Conservation (phyloP, 2,329 filamentous ascomycete species). For the Pseudogymnoascus sp. region DNA sequence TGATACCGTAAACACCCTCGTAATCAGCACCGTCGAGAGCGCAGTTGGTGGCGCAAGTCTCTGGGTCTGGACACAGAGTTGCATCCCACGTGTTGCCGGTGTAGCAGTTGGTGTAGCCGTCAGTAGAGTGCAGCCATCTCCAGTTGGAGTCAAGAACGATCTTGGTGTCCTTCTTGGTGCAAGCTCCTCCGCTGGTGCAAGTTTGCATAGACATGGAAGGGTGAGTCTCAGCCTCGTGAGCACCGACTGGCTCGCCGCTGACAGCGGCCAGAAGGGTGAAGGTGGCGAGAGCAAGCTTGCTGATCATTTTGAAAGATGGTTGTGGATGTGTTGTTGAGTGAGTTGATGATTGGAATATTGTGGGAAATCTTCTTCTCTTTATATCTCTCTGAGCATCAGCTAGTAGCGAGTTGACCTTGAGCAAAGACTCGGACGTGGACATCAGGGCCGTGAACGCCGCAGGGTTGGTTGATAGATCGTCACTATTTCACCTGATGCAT, state of each 20-base stretch:
- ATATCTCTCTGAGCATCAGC: neutral
- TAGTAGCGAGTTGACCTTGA: neutral
- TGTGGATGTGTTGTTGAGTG: slow-evolving; percentile 3
- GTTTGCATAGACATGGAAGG: slow-evolving; percentile 43
- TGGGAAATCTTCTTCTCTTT: slow-evolving; percentile 4
- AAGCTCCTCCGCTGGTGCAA: slow-evolving; percentile 39
- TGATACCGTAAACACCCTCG: slow-evolving; percentile 43
- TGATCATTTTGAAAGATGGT: slow-evolving; percentile 10
- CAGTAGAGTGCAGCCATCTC: slow-evolving; percentile 44
- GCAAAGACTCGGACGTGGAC: neutral
- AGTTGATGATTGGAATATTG: slow-evolving; percentile 7
- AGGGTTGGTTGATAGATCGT: neutral
- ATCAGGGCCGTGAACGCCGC: slow-evolving; percentile 7
- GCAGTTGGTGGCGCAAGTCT: slow-evolving; percentile 40
- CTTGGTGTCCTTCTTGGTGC: slow-evolving; percentile 38
- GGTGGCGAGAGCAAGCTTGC: slow-evolving; percentile 18
- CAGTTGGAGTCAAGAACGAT: slow-evolving; percentile 48
- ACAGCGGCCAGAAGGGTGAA: slow-evolving; percentile 36
- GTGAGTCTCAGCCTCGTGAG: slow-evolving; percentile 37
- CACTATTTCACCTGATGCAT: slow-evolving; percentile 1
- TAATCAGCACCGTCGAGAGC: slow-evolving; percentile 47
- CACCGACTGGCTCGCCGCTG: slow-evolving; percentile 40
- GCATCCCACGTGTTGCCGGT: slow-evolving; percentile 35
- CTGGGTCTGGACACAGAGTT: slow-evolving; percentile 35
- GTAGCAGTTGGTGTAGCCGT: slow-evolving; percentile 29